Conservation (phyloP, 768 basidiomycete species). For the Cytidiella melzeri region DNA sequence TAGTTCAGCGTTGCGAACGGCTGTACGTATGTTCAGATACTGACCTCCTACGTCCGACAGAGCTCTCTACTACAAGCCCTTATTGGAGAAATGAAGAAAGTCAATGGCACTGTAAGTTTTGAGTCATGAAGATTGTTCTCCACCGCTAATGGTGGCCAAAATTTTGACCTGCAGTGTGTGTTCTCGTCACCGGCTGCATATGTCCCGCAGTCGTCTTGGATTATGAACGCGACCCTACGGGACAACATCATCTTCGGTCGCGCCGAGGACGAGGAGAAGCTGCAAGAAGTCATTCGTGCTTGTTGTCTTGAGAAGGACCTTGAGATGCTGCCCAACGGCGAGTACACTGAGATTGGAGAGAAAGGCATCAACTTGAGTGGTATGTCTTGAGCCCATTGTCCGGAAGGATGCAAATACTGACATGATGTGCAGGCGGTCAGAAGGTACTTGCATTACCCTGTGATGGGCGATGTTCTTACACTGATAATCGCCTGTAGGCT, state of each 20-base stretch:
- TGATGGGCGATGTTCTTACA: too few relatives aligned
- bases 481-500: constrained; percentile 36
- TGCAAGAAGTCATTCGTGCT: constrained; percentile 50
- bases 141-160: neutral
- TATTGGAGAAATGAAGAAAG: constrained; percentile 80
- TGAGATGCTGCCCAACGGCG: constrained; percentile 62
- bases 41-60: too few relatives aligned
- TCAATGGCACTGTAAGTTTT: constrained; percentile 39
- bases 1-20: too few relatives aligned
- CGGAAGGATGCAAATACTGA: constrained; percentile 1
- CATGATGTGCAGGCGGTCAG: constrained; percentile 25
- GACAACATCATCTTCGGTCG: constrained; percentile 76
- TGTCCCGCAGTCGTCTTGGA: constrained; percentile 60
- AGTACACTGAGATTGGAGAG: constrained; percentile 69
- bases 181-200: constrained; percentile 54
- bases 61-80: constrained; percentile 72
- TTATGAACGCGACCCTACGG: constrained; percentile 58
- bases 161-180: constrained; percentile 29
- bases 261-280: constrained; percentile 53
- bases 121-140: neutral
- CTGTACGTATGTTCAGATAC: too few relatives aligned
- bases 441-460: constrained; percentile 19
- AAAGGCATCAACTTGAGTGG: constrained; percentile 69
- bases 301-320: constrained; percentile 71
- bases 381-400: constrained; percentile 17